phyloP scores from a whole-genome alignment of 2,329 filamentous ascomycete genomes.

The Arthroderma uncinatum region DNA sequence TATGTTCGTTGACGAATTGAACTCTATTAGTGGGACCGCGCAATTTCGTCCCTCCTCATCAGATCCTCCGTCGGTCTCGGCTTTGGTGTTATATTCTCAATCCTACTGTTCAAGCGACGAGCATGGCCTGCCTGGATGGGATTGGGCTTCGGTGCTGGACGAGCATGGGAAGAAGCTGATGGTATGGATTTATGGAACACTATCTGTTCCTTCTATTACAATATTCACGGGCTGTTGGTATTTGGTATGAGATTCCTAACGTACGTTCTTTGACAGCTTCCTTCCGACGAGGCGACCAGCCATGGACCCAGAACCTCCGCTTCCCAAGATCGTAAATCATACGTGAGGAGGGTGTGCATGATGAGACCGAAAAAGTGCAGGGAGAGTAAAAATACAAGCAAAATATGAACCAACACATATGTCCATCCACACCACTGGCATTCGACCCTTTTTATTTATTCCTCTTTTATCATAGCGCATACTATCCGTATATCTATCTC shows the following conservation, averaged over 20 bases:
- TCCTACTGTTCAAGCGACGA: slow-evolving; percentile 94
- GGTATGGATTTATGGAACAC: slow-evolving; percentile 39
- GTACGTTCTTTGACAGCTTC: slow-evolving; percentile 24
- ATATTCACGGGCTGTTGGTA: slow-evolving; percentile 1
- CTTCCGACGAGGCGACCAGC: slow-evolving; percentile 35
- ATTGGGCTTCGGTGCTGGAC: slow-evolving; percentile 85
- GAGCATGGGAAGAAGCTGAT: slow-evolving; percentile 98
- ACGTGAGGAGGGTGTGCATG: not conserved
- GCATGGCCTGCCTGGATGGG: slow-evolving; percentile 96
- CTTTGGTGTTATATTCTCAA: slow-evolving; percentile 97
- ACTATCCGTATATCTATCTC: not conserved
- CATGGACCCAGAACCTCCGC: slow-evolving; percentile 24
- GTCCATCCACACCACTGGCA: not conserved
- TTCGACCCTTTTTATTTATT: not conserved
- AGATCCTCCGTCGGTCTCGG: slow-evolving; percentile 90
- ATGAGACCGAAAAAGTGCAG: not conserved
- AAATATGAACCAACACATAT: not conserved
- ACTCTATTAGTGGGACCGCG: slow-evolving; percentile 80
- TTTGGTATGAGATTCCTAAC: not conserved
- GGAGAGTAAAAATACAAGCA: not conserved
- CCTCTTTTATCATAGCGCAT: not conserved
- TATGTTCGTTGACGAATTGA: not conserved
- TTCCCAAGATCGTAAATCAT: slow-evolving; percentile 16
- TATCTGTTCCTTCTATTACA: not conserved
- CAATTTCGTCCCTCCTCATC: slow-evolving; percentile 93